These are phyloP conservation scores for Solanum pennellii DNA, from an alignment of 257 asterid species.

Conservation along the genomic window DNA sequence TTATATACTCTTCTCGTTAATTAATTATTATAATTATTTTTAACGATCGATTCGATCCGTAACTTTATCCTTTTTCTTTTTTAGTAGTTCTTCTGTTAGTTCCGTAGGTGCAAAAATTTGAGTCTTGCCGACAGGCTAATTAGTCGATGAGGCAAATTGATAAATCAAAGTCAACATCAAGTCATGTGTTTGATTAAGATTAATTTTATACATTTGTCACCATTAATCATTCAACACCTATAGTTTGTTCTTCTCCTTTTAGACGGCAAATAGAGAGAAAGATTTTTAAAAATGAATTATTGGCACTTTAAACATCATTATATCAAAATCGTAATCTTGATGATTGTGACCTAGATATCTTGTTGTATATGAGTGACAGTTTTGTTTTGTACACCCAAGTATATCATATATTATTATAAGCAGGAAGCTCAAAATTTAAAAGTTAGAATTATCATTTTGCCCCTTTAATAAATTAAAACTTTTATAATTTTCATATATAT, in stretches of 20 bases:
- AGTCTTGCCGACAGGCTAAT: not conserved
- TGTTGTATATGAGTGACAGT: not conserved
- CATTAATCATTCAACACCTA: not conserved
- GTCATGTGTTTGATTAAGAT: not conserved
- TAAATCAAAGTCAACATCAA: not conserved
- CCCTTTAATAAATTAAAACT: too few species aligned
- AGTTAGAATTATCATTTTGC: too few species aligned
- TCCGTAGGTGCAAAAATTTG: not conserved
- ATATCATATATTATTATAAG: too few species aligned
- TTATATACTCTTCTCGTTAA: too few species aligned
- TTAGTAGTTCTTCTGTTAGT: not conserved
- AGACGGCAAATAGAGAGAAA: not conserved
- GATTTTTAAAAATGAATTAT: not conserved
- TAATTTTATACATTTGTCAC: not conserved
- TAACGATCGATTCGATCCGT: not conserved
- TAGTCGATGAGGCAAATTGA: not conserved
- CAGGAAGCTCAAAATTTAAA: too few species aligned
- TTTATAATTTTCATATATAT: too few species aligned
- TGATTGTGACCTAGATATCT: not conserved
- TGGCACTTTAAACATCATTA: not conserved
- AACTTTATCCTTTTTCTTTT: not conserved
- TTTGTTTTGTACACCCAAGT: not conserved
- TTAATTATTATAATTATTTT: too few species aligned
- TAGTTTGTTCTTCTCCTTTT: not conserved
- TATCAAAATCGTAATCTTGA: not conserved